Evolutionary conservation across 148 eudicot genomes (phyloP).

Genomic region (Camellia japonica): DNA sequence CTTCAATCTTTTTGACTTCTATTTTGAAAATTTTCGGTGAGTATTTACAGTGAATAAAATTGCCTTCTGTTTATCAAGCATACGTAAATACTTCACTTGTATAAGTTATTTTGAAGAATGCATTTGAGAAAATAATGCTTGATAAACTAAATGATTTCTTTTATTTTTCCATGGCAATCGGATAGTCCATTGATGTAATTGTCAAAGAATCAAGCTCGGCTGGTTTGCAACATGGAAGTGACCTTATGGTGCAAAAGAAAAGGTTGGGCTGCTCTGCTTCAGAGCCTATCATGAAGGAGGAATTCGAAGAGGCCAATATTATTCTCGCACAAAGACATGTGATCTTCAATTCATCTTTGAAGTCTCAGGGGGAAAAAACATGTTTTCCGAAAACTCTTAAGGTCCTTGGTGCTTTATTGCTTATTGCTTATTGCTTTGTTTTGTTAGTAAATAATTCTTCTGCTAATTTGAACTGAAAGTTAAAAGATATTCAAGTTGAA

Average conservation of each 20-base stretch:
- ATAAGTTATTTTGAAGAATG: too few relatives aligned
- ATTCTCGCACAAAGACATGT: not conserved
- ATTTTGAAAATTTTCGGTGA: too few relatives aligned
- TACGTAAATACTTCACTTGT: not conserved
- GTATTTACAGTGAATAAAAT: too few relatives aligned
- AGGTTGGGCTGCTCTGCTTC: not conserved
- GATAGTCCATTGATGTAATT: not conserved
- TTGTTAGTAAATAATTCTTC: too few relatives aligned
- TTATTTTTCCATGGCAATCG: not conserved
- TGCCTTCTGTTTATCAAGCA: not conserved
- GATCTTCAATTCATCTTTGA: not conserved
- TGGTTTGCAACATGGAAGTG: not conserved
- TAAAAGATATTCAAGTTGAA: too few relatives aligned
- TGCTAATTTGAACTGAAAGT: too few relatives aligned
- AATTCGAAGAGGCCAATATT: not conserved
- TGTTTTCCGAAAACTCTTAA: not conserved
- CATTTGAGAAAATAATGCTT: too few relatives aligned
- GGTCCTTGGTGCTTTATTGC: not conserved
- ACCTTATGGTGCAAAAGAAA: not conserved
- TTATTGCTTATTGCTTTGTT: too few relatives aligned
- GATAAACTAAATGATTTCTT: not conserved
- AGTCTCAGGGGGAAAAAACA: not conserved
- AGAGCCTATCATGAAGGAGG: not conserved
- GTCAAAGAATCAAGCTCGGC: not conserved
- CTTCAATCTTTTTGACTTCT: too few relatives aligned